A percentile compares a stretch with the other conserved stretches of the same genome.
Conservation (phyloP, 192 early-diverging fungal species). For the Irineochytrium annulatum region DNA sequence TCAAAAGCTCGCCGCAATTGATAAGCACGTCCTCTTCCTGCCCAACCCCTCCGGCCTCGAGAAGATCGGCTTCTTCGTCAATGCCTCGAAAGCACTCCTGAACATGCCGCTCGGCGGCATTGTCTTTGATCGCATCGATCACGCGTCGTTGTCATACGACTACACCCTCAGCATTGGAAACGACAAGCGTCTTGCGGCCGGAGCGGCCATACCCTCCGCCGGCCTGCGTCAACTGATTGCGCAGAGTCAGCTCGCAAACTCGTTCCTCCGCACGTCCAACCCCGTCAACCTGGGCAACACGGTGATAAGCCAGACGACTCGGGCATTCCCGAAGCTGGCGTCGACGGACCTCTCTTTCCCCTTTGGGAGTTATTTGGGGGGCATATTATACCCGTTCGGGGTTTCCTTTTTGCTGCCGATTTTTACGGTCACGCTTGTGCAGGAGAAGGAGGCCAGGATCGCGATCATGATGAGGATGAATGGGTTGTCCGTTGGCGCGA, state of each 20-base stretch:
- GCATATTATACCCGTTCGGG: slow-evolving; percentile 68
- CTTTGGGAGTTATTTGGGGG: slow-evolving; percentile 51
- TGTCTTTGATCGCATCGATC: slow-evolving; percentile 48
- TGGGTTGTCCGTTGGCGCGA: slow-evolving; percentile 46
- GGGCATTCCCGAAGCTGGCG: slow-evolving; percentile 54
- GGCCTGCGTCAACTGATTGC: slow-evolving; percentile 47
- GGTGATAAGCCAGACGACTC: slow-evolving; percentile 60
- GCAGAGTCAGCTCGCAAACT: slow-evolving; percentile 38
- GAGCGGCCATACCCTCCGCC: slow-evolving; percentile 48
- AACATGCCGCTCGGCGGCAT: slow-evolving; percentile 57
- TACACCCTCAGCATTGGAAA: slow-evolving; percentile 54
- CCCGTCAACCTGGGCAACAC: slow-evolving; percentile 21
- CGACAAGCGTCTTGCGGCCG: slow-evolving; percentile 32
- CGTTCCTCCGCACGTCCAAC: slow-evolving; percentile 27
- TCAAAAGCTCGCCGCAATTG: slow-evolving; percentile 30
- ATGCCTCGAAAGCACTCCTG: slow-evolving; percentile 31
- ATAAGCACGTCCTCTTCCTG: slow-evolving; percentile 42
- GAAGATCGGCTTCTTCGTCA: slow-evolving; percentile 6
- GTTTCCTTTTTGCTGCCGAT: slow-evolving; percentile 67
- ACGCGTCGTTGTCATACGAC: slow-evolving; percentile 35
- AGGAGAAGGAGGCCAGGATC: slow-evolving; percentile 68
- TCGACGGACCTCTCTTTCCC: slow-evolving; percentile 46
- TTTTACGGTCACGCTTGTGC: slow-evolving; percentile 64
- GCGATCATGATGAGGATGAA: slow-evolving; percentile 80
- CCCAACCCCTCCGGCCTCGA: slow-evolving; percentile 12